These are phyloP conservation scores for Teunomyces aglyptinius DNA, from an alignment of 805 yeast genomes.

Conservation along the genomic window DNA sequence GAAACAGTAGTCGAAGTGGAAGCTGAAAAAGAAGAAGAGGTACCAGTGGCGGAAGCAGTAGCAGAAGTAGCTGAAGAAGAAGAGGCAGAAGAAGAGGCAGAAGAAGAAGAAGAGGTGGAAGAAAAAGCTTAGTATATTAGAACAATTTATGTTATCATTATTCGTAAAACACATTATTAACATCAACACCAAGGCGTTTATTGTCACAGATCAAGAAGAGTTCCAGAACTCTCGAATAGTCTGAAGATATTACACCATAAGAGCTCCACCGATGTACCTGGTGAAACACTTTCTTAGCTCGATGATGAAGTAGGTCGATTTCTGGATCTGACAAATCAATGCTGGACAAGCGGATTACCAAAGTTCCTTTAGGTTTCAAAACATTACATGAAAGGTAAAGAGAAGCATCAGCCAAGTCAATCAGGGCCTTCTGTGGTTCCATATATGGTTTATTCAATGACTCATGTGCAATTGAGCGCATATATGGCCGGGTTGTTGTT, in stretches of 20 bases:
- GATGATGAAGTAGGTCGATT: conserved; percentile 19
- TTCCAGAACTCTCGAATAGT: conserved; percentile 13
- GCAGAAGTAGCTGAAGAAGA: conserved; percentile 41
- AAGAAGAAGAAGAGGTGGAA: conserved; percentile 21
- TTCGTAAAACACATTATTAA: conserved; percentile 1
- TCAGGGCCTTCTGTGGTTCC: conserved; percentile 26
- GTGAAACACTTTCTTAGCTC: conserved; percentile 27
- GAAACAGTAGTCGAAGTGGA: conserved; percentile 4
- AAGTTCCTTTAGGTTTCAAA: conserved; percentile 28
- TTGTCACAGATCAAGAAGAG: conserved; percentile 28
- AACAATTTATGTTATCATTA: conserved; percentile 5
- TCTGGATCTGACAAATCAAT: conserved; percentile 30
- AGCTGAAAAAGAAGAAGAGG: conserved; percentile 3
- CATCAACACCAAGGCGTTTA: conserved; percentile 17
- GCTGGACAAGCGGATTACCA: conserved; percentile 28
- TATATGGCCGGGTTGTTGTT: conserved; percentile 35
- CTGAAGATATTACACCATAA: conserved; percentile 4
- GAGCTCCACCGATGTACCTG: conserved; percentile 20
- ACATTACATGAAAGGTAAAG: conserved; percentile 28
- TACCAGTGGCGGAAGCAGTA: conserved; percentile 19
- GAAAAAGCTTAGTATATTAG: conserved; percentile 7
- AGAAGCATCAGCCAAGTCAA: conserved; percentile 43
- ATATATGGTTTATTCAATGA: conserved; percentile 24
- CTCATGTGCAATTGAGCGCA: conserved; percentile 24
- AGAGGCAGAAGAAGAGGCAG: conserved; percentile 10